Evolutionary conservation across 176 grass and related monocot species (phyloP).

Genomic region (Pontederia paniculata): DNA sequence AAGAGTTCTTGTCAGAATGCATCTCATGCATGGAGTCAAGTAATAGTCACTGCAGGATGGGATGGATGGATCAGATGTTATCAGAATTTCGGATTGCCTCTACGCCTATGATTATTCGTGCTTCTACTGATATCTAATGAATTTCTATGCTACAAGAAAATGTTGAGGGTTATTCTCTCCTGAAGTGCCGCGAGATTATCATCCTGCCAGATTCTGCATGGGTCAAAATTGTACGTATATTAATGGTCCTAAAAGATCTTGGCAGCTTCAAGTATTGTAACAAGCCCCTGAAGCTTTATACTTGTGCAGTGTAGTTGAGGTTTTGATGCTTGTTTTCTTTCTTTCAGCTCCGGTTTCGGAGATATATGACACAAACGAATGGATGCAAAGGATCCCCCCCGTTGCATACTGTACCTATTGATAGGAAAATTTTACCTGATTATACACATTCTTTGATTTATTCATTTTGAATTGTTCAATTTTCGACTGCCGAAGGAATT

Average conservation of each 20-base stretch:
- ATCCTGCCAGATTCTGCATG: neutral
- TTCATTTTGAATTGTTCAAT: too few relatives aligned
- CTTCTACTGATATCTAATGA: neutral
- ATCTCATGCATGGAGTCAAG: slow-evolving; percentile 69
- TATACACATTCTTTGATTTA: neutral
- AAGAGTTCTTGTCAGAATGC: slow-evolving; percentile 44
- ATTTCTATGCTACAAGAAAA: neutral
- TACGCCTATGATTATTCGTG: slow-evolving; percentile 32
- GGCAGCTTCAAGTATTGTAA: neutral
- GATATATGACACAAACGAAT: neutral
- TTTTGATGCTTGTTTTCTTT: neutral
- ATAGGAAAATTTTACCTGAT: neutral
- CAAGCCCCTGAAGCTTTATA: neutral
- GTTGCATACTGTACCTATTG: neutral
- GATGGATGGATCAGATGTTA: slow-evolving; percentile 66
- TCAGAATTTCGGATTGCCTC: slow-evolving; percentile 77
- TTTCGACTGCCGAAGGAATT: too few relatives aligned
- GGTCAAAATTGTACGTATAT: neutral
- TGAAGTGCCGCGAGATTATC: too few relatives aligned
- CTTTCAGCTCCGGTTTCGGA: neutral
- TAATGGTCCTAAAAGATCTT: neutral
- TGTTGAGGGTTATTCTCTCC: too few relatives aligned
- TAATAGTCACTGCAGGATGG: slow-evolving; percentile 79
- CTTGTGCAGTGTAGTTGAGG: neutral
- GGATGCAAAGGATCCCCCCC: neutral